Evolutionary conservation across 2,329 filamentous ascomycete genomes (phyloP).

Genomic region (Sordariomycetes sp.): DNA sequence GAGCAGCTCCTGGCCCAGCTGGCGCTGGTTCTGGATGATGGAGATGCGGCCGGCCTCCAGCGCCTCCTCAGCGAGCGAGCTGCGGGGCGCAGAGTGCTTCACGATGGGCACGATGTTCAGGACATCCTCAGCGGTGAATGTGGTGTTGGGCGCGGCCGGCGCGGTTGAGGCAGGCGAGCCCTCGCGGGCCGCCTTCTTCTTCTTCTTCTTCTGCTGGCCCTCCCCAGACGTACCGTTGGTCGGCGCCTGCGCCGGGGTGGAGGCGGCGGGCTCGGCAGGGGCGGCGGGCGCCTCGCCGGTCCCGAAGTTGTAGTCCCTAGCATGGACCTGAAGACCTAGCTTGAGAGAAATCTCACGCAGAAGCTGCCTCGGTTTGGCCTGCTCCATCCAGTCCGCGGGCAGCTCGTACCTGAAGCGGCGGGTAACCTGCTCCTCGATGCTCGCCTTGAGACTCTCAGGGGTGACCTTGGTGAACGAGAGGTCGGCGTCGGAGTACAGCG

Average conservation of each 20-base stretch:
- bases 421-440: conserved; percentile 58
- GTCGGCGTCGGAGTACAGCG: conserved; percentile 70
- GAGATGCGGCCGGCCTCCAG: conserved; percentile 92
- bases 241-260: conserved; percentile 19
- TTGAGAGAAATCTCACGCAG: conserved; percentile 82
- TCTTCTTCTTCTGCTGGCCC: conserved; percentile 44
- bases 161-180: conserved; percentile 33
- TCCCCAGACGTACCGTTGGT: conserved; percentile 18
- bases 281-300: conserved; percentile 15
- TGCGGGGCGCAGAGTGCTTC: conserved; percentile 88
- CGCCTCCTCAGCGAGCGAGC: conserved; percentile 84
- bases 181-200: conserved; percentile 45
- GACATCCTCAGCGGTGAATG: conserved; percentile 72
- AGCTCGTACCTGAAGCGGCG: conserved; percentile 69
- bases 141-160: conserved; percentile 34
- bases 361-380: conserved; percentile 65
- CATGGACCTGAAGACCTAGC: conserved; percentile 76
- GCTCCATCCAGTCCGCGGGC: conserved; percentile 50
- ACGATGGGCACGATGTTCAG: conserved; percentile 87
- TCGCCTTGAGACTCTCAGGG: conserved; percentile 54
- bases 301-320: conserved; percentile 39
- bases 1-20: conserved; percentile 88
- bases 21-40: conserved; percentile 88
- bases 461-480: conserved; percentile 70
- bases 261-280: conserved; percentile 17